A percentile compares a stretch with the other conserved stretches of the same genome.
Evolutionary conservation across 495 filamentous ascomycete species (phyloP).

Genomic region (Aspergillus campestris): DNA sequence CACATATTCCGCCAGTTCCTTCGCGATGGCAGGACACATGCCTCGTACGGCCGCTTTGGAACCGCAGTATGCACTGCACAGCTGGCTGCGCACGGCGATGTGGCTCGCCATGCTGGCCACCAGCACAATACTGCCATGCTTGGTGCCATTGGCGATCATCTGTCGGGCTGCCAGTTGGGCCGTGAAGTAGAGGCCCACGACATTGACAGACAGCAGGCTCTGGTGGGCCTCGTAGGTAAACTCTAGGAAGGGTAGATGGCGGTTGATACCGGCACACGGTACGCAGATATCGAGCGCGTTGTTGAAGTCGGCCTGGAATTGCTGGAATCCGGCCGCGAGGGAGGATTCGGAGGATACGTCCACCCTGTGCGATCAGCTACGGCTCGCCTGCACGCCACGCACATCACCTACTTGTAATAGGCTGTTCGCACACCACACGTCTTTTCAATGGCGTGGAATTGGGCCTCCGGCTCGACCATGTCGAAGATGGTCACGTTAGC

Average conservation of each 20-base stretch:
- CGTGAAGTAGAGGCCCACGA: conserved; percentile 31
- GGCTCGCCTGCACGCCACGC: conserved; percentile 21
- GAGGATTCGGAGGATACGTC: conserved; percentile 50
- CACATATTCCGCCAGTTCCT: conserved; percentile 42
- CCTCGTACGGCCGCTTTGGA: conserved; percentile 60
- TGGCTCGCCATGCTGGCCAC: conserved; percentile 42
- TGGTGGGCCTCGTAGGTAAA: conserved; percentile 36
- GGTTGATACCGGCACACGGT: conserved; percentile 34
- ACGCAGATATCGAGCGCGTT: conserved; percentile 35
- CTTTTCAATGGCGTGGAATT: conserved; percentile 24
- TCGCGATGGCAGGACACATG: conserved; percentile 60
- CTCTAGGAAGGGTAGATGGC: conserved; percentile 29
- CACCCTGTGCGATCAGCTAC: conserved; percentile 46
- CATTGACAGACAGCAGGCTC: conserved; percentile 30
- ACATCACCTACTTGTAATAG: conserved; percentile 41
- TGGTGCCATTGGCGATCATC: conserved; percentile 39
- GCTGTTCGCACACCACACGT: conserved; percentile 26
- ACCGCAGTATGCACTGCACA: conserved; percentile 69
- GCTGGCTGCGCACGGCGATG: conserved; percentile 52
- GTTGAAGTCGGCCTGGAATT: conserved; percentile 31
- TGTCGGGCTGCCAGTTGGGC: conserved; percentile 38
- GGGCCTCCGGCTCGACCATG: conserved; percentile 21
- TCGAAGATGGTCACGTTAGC: conserved; percentile 70
- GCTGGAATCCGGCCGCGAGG: conserved; percentile 45
- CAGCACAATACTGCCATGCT: conserved; percentile 38